Conservation (phyloP, 805 yeast genomes). For the Yarrowia deformans region DNA sequence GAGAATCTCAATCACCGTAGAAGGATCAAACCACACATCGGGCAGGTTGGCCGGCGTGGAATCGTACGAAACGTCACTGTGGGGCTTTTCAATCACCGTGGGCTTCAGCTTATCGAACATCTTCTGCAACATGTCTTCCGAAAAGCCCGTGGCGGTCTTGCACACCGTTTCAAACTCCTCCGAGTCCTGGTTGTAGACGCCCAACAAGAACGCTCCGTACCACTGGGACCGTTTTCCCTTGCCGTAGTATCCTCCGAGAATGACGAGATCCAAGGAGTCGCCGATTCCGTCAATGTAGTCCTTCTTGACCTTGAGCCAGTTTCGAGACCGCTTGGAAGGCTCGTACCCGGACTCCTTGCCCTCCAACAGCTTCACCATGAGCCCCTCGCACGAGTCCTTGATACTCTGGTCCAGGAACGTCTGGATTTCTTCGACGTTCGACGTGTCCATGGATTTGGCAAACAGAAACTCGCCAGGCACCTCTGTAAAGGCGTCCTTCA, state of each 20-base stretch:
- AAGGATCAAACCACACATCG: slow-evolving; percentile 95
- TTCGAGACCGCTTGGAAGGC: slow-evolving; percentile 92
- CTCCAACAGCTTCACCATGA: slow-evolving; percentile 90
- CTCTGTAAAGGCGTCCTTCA: slow-evolving; percentile 63
- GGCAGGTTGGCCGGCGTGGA: slow-evolving; percentile 72
- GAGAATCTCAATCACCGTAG: slow-evolving; percentile 80
- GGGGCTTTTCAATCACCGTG: slow-evolving; percentile 69
- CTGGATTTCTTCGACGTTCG: slow-evolving; percentile 77
- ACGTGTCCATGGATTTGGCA: slow-evolving; percentile 77
- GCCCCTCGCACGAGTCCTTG: slow-evolving; percentile 89
- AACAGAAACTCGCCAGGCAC: slow-evolving; percentile 81
- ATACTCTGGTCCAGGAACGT: slow-evolving; percentile 86
- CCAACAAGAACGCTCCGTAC: slow-evolving; percentile 93
- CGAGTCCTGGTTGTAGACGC: slow-evolving; percentile 86
- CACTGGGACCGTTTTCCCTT: slow-evolving; percentile 93
- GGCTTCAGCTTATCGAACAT: slow-evolving; percentile 69
- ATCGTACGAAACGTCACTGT: slow-evolving; percentile 72
- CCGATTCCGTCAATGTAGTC: slow-evolving; percentile 96
- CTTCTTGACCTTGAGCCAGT: slow-evolving; percentile 95
- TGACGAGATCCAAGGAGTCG: slow-evolving; percentile 91
- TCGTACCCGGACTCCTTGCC: slow-evolving; percentile 85
- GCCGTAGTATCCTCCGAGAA: slow-evolving; percentile 92
- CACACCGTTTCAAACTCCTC: slow-evolving; percentile 96
- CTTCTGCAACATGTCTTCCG: slow-evolving; percentile 76
- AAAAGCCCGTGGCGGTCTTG: slow-evolving; percentile 96